Evolutionary conservation across 2,329 filamentous ascomycete genomes (phyloP).

Genomic region (Fusarium musae): DNA sequence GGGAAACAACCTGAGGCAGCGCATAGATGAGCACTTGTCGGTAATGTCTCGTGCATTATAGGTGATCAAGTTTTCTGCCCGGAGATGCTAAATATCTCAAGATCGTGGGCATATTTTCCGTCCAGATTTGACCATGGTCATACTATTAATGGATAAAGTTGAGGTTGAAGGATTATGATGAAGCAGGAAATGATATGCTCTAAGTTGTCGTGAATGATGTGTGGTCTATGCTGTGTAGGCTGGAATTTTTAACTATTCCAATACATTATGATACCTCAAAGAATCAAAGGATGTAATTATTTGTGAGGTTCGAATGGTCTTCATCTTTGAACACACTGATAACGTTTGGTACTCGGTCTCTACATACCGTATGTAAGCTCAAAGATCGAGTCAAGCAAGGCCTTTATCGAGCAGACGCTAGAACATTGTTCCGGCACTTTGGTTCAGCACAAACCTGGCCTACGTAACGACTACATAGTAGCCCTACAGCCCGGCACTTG

Average conservation of each 20-base stretch:
- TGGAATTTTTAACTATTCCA: not conserved
- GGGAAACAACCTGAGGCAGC: not conserved
- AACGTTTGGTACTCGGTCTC: not conserved
- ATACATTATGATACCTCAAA: not conserved
- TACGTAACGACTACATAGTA: not conserved
- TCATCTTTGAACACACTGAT: not conserved
- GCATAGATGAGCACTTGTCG: slow-evolving; percentile 3
- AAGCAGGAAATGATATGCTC: not conserved
- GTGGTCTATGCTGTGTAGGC: not conserved
- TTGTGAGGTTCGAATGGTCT: not conserved
- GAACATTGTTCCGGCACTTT: slow-evolving; percentile 19
- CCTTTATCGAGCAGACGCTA: not conserved
- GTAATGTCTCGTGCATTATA: slow-evolving; percentile 11
- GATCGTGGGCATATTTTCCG: slow-evolving; percentile 1
- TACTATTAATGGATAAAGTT: not conserved
- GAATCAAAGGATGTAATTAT: not conserved
- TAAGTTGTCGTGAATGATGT: not conserved
- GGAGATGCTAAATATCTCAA: slow-evolving; percentile 12
- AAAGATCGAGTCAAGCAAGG: not conserved
- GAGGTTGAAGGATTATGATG: not conserved
- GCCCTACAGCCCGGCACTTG: not conserved
- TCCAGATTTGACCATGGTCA: slow-evolving; percentile 14
- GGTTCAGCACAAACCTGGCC: not conserved
- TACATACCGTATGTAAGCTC: not conserved
- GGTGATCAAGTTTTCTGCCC: not conserved